A percentile compares a stretch with the other conserved stretches of the same genome.
phyloP scores from a whole-genome alignment of 208 protist species.

The Leishmania lainsoni region DNA sequence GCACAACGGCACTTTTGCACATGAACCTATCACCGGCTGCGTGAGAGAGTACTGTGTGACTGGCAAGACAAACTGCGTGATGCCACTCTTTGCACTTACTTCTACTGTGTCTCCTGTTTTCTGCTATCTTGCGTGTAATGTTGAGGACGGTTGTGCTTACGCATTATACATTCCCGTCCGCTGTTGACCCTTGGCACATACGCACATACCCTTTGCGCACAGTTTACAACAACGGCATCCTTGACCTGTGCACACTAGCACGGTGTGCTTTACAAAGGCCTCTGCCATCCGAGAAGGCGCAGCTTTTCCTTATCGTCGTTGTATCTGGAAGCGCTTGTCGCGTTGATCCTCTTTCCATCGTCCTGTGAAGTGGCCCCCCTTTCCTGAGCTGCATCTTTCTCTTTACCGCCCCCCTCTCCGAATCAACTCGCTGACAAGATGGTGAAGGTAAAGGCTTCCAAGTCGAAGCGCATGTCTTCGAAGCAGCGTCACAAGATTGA shows the following conservation, averaged over 20 bases:
- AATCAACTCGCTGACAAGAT: constrained; percentile 34
- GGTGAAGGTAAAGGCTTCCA: constrained; percentile 68
- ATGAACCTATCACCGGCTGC: neutral
- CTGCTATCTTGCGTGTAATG: neutral
- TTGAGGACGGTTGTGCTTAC: neutral
- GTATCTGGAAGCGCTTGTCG: neutral
- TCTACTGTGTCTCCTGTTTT: neutral
- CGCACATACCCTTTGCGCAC: neutral
- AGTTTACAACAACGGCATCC: neutral
- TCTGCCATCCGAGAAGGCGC: neutral
- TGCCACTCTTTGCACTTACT: neutral
- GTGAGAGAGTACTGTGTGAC: neutral
- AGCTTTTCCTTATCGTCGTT: neutral
- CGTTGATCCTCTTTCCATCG: neutral
- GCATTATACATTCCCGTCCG: neutral
- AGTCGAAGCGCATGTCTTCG: constrained; percentile 87
- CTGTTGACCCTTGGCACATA: neutral
- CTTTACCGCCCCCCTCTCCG: neutral
- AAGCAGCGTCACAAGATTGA: constrained; percentile 90
- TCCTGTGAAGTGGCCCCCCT: neutral
- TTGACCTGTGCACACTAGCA: neutral
- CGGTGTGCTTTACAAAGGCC: neutral
- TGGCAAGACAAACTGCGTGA: constrained; percentile 1
- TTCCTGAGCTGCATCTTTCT: neutral
- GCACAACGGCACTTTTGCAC: neutral